Percentiles rank a stretch among this genome's conserved stretches.
Evolutionary conservation across 768 basidiomycete species (phyloP).

Genomic region (Leccinellum albellum): DNA sequence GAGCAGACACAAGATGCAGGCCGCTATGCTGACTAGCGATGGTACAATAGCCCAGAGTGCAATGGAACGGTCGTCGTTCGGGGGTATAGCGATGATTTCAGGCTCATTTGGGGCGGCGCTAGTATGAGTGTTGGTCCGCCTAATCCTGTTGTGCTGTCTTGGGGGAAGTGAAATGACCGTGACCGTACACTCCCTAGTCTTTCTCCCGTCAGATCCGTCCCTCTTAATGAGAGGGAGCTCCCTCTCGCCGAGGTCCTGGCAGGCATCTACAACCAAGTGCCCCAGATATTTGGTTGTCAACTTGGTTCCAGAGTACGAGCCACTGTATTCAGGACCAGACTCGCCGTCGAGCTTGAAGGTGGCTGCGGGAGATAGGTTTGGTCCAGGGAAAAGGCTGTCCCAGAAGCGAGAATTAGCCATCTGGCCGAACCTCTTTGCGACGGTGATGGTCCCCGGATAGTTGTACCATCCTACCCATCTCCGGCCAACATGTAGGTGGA

Average conservation of each 20-base stretch:
- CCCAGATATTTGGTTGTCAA: slow-evolving; percentile 51
- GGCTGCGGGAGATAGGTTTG: slow-evolving; percentile 22
- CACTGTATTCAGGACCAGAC: slow-evolving; percentile 63
- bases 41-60: slow-evolving; percentile 18
- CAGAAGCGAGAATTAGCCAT: slow-evolving; percentile 26
- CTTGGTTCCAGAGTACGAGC: slow-evolving; percentile 63
- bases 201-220: slow-evolving; percentile 5
- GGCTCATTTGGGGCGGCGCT: not conserved
- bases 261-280: slow-evolving; percentile 40
- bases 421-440: slow-evolving; percentile 33
- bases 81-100: slow-evolving; percentile 3
- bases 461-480: slow-evolving; percentile 37
- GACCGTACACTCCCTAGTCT: slow-evolving; percentile 15
- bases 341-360: slow-evolving; percentile 28
- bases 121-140: not conserved
- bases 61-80: slow-evolving; percentile 10
- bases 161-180: slow-evolving; percentile 15
- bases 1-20: slow-evolving; percentile 19
- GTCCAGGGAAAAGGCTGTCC: slow-evolving; percentile 33
- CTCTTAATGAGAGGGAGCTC: slow-evolving; percentile 1
- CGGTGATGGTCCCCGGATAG: slow-evolving; percentile 29
- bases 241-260: not conserved
- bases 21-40: slow-evolving; percentile 20
- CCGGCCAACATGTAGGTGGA: slow-evolving; percentile 30
- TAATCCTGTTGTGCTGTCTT: not conserved